Evolutionary conservation across 2,329 filamentous ascomycete genomes (phyloP).

Genomic region (Aureobasidium sp.): DNA sequence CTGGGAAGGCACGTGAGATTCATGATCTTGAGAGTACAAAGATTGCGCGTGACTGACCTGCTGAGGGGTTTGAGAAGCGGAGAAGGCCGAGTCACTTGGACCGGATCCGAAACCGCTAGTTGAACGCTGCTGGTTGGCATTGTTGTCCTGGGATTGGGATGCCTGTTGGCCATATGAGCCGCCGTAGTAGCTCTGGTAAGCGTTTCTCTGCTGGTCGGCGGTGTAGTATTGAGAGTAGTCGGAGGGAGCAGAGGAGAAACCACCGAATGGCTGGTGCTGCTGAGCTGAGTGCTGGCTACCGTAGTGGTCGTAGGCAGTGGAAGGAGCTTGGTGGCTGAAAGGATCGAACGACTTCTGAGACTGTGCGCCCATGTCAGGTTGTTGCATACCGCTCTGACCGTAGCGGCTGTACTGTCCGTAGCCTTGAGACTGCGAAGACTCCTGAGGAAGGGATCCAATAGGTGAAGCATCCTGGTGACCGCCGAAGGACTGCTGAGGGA

Average conservation of each 20-base stretch:
- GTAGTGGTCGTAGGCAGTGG: slow-evolving; percentile 41
- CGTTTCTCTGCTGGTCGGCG: slow-evolving; percentile 64
- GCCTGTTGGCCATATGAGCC: slow-evolving; percentile 46
- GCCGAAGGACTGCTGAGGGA: slow-evolving; percentile 42
- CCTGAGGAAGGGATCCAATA: slow-evolving; percentile 44
- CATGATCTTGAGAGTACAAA: slow-evolving; percentile 25
- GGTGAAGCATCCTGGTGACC: slow-evolving; percentile 38
- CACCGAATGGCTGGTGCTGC: slow-evolving; percentile 52
- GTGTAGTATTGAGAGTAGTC: slow-evolving; percentile 87
- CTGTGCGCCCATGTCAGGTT: slow-evolving; percentile 49
- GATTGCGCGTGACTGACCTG: slow-evolving; percentile 25
- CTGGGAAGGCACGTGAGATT: slow-evolving; percentile 41
- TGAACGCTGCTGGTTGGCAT: slow-evolving; percentile 64
- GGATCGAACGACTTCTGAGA: slow-evolving; percentile 81
- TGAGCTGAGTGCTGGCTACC: slow-evolving; percentile 51
- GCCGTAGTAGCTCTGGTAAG: slow-evolving; percentile 63
- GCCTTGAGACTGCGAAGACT: slow-evolving; percentile 37
- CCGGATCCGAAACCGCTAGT: slow-evolving; percentile 66
- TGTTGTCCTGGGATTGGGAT: slow-evolving; percentile 60
- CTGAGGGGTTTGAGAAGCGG: slow-evolving; percentile 57
- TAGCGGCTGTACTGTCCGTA: slow-evolving; percentile 66
- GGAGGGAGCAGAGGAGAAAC: slow-evolving; percentile 65
- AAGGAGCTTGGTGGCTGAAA: slow-evolving; percentile 67
- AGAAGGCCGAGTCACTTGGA: slow-evolving; percentile 53
- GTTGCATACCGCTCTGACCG: slow-evolving; percentile 50